Percentiles rank a stretch among this genome's conserved stretches.
Conservation (phyloP, 2,329 filamentous ascomycete species). For the Simplicillium aogashimaense region DNA sequence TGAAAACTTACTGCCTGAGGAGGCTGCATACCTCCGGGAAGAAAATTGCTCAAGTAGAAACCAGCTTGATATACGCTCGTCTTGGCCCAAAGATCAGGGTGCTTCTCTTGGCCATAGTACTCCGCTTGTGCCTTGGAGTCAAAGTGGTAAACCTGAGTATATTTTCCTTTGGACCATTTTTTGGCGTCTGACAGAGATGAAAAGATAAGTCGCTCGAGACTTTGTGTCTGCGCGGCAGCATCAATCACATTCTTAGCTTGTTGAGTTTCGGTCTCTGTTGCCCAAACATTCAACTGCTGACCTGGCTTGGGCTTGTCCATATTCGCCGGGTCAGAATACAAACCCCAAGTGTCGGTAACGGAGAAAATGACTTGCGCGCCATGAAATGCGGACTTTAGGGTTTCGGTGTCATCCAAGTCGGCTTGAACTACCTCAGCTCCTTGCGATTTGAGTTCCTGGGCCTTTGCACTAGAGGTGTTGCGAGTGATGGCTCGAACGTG, state of each 20-base stretch:
- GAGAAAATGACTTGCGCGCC: conserved; percentile 16
- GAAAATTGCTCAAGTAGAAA: conserved; percentile 10
- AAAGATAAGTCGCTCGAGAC: conserved; percentile 26
- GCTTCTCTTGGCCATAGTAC: conserved; percentile 13
- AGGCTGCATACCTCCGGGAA: neutral
- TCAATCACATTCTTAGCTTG: conserved; percentile 26
- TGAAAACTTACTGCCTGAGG: conserved; percentile 7
- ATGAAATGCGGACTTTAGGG: conserved; percentile 11
- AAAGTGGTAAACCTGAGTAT: conserved; percentile 28
- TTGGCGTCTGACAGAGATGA: conserved; percentile 23
- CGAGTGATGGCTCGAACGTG: conserved; percentile 16
- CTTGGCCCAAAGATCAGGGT: conserved; percentile 12
- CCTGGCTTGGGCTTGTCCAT: conserved; percentile 6
- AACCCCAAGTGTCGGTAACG: conserved; percentile 18
- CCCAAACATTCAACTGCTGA: conserved; percentile 10
- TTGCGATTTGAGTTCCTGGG: conserved; percentile 7
- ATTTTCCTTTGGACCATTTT: conserved; percentile 29
- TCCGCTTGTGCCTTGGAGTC: conserved; percentile 26
- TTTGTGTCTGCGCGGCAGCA: conserved; percentile 18
- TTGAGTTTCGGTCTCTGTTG: conserved; percentile 19
- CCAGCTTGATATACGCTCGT: conserved; percentile 12
- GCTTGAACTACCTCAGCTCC: conserved; percentile 14
- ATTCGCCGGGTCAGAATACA: conserved; percentile 5
- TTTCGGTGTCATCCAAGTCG: conserved; percentile 9
- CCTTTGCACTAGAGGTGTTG: conserved; percentile 8